Base-by-base conservation (phyloP, 768 basidiomycete genomes). In the Tulasnella sp. region DNA sequence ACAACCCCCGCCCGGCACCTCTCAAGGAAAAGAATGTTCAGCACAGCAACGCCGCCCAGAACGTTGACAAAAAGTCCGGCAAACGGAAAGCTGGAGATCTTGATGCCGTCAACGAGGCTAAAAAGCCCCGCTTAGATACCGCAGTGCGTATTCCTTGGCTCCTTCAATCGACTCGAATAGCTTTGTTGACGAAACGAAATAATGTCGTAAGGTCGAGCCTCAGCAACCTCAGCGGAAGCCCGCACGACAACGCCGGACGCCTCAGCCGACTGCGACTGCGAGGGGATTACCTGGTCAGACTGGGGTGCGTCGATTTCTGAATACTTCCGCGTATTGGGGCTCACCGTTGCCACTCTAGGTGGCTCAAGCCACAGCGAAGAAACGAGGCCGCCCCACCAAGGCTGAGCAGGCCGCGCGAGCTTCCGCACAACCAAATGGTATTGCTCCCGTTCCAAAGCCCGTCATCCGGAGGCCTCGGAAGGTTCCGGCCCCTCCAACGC, bases 401-500 rank as follows among this genome's bases (percentile, higher is more conserved):
- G 72, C 75, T 74, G n/a, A 72, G 75, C 37, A 48, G 24, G 58
- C 58, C 58, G 58, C 58, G 54, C 7, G 72, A 20, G 18, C 77
- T 48, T 58, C 60, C 12, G 64, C 44, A 20, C 79, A 64, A 28
- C 80, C 78, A 31, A 54, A 79, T 85, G 85, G 54, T 79, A 46
- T 41, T n/a, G 58, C 58, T 24, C 34, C 77, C 28, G 85, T 81
- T 76, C 78, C 78, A 18, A 86, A 84, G 79, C 84, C 86, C 60
- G 34, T 74, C 72, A 31, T 74, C 34, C 72, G 77, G 31, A 54
- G 44, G 34, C 78, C 81, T 3, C 81, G 85, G 44, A 85, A 86
- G 80, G 83, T 85, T 44, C 87, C 87, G 81, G 80, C 86, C 0
- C 85, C 90, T 41, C 89, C 91, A 8, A 81, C 86, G 80, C 86